These are phyloP conservation scores for Potentilla sterilis DNA, from an alignment of 306 rosid species.

Conservation along the genomic window DNA sequence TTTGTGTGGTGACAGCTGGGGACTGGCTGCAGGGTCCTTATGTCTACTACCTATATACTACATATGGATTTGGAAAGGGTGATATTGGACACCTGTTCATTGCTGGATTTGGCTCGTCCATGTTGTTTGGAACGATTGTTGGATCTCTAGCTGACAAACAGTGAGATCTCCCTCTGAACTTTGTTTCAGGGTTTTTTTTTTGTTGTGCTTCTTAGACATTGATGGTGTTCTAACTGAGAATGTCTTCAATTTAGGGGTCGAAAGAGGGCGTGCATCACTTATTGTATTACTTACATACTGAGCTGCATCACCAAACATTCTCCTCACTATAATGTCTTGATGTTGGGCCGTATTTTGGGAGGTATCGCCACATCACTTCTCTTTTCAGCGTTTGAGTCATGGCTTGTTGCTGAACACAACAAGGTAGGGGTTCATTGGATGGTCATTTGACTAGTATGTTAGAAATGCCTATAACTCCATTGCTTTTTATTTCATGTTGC, in stretches of 20 bases:
- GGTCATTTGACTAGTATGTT: neutral
- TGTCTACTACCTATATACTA: constrained; percentile 87
- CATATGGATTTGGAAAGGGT: constrained; percentile 86
- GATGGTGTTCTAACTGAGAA: neutral
- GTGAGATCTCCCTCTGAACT: constrained; percentile 45
- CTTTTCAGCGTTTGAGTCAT: constrained; percentile 94
- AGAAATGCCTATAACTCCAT: neutral
- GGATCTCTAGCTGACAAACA: constrained; percentile 99
- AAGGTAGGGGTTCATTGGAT: constrained; percentile 52
- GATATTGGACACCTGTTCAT: constrained; percentile 96
- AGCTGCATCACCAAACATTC: constrained; percentile 99
- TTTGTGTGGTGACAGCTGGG: constrained; percentile 67
- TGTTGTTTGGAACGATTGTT: constrained; percentile 96
- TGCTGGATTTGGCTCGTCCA: constrained; percentile 99
- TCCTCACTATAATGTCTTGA: constrained; percentile 79
- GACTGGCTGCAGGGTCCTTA: constrained; percentile 99
- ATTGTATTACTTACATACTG: constrained; percentile 88
- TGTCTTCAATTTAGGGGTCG: constrained; percentile 66
- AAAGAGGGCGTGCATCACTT: constrained; percentile 94
- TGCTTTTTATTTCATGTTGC: neutral
- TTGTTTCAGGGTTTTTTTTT: constrained; percentile 3
- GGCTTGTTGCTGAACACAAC: constrained; percentile 99
- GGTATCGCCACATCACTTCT: constrained; percentile 98
- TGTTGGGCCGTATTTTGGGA: constrained; percentile 98
- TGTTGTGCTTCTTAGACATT: neutral